Conservation (phyloP, 148 eudicot genomes). For the Nyssa sinensis region DNA sequence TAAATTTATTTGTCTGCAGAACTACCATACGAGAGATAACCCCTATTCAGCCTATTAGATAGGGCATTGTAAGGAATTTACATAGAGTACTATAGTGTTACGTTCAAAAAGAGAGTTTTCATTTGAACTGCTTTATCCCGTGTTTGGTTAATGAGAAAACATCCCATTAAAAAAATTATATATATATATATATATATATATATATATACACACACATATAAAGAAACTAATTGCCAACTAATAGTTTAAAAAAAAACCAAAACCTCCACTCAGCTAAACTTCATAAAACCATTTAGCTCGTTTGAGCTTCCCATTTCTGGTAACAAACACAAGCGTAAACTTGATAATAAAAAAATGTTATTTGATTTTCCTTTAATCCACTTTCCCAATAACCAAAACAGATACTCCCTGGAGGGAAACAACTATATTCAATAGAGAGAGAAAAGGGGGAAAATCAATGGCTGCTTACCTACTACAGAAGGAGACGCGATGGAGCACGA, state of each 20-base stretch:
- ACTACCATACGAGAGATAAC: not conserved
- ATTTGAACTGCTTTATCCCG: not conserved
- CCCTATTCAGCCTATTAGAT: not conserved
- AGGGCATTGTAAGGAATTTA: not conserved
- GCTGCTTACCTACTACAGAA: constrained; percentile 33
- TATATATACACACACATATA: no score
- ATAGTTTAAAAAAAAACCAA: not conserved
- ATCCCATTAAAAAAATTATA: not conserved
- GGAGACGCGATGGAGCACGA: constrained; percentile 45
- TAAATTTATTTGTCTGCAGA: not conserved
- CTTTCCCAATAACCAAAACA: constrained; percentile 6
- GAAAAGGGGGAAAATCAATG: not conserved
- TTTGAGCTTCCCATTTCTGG: not conserved
- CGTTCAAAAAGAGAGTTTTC: not conserved
- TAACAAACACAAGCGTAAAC: not conserved
- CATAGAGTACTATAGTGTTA: not conserved
- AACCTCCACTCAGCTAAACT: not conserved
- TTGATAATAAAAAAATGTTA: no score
- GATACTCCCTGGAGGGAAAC: not conserved
- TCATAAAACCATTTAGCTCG: no score
- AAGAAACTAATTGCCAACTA: not conserved
- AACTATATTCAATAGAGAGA: not conserved
- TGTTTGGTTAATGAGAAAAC: not conserved
- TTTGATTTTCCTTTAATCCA: not conserved
- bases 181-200: no score